Base-by-base conservation (phyloP, 306 rosid species). In the Sphenostylis stenocarpa region DNA sequence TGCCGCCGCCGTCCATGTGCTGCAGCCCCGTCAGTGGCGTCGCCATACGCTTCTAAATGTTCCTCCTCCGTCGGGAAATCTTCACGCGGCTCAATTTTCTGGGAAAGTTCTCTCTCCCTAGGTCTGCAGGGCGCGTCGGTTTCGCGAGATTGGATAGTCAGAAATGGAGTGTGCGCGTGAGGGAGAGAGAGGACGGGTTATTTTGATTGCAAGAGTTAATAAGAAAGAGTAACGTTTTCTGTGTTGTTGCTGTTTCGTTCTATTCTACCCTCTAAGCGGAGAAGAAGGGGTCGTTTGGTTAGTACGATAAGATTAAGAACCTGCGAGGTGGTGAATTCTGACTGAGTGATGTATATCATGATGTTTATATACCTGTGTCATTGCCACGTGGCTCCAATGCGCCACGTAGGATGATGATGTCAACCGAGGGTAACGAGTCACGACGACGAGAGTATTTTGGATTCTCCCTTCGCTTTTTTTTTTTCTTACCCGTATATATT, bases 1-100 rank as follows among this genome's bases (percentile, higher is more conserved):
- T 96, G 64, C 90, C 97, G 14, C 88, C 89, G 23, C 89, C 90
- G 49, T 87, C 91, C 76, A 82, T 49, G 68, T 74, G 92, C 39
- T 87, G 87, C 68, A 83, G 44, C 17, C 91, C 94, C 78, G 94
- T 71, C 73, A 89, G 81, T 80, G 97, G 97, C 86, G 91, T 88
- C 67, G 91, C 97, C 97, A 95, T 95, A 53, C 45, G 48, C 56
- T 33, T 16, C 52, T 21, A 26, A 12, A 3, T 41, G 11, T 57
- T 62, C 14, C 3, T 26, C 62, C n/a, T 75, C 33, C 73, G 34
- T 48, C 44, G 60, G 74, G 53, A 38, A 48, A 77, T 71, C 72
- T 80, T 53, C 49, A 38, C 24, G 24, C 26, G 44, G 24, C 73
- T 61, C 49, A 43, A 77, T 84, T 80, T 82, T 56, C 66, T 52